A percentile compares a stretch with the other conserved stretches of the same genome.
phyloP scores from a whole-genome alignment of 257 asterid genomes.

The Penstemon davidsonii region DNA sequence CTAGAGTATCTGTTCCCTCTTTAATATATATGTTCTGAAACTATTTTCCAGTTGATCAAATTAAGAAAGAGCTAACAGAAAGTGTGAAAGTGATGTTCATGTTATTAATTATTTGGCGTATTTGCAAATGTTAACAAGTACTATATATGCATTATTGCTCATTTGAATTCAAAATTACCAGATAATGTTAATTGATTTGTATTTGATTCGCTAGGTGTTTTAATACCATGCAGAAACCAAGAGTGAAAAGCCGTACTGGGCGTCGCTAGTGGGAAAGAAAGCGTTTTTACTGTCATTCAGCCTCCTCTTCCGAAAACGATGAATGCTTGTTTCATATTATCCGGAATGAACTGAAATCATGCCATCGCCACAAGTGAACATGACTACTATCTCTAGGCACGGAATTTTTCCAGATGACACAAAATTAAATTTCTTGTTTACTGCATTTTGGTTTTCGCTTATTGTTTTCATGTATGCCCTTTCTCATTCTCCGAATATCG shows the following conservation, averaged over 20 bases:
- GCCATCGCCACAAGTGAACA: constrained; percentile 7
- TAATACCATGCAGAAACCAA: constrained; percentile 57
- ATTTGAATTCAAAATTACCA: not conserved
- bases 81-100: not conserved
- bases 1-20: no score
- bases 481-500: constrained; percentile 18
- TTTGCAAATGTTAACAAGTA: no score
- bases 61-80: not conserved
- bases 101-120: not conserved
- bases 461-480: constrained; percentile 1
- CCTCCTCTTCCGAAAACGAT: constrained; percentile 17
- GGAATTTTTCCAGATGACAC: not conserved
- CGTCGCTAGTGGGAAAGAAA: constrained; percentile 49
- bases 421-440: no score
- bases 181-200: not conserved
- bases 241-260: constrained; percentile 68
- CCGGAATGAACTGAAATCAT: constrained; percentile 3
- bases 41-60: not conserved
- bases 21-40: not conserved
- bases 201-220: not conserved
- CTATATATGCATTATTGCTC: not conserved
- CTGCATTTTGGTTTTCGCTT: not conserved
- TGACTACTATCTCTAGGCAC: constrained; percentile 4
- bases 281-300: constrained; percentile 1
- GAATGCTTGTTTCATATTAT: constrained; percentile 14